These are phyloP conservation scores for Scenedesmus sp. DNA, from an alignment of 163 green algal genomes.

Conservation along the genomic window DNA sequence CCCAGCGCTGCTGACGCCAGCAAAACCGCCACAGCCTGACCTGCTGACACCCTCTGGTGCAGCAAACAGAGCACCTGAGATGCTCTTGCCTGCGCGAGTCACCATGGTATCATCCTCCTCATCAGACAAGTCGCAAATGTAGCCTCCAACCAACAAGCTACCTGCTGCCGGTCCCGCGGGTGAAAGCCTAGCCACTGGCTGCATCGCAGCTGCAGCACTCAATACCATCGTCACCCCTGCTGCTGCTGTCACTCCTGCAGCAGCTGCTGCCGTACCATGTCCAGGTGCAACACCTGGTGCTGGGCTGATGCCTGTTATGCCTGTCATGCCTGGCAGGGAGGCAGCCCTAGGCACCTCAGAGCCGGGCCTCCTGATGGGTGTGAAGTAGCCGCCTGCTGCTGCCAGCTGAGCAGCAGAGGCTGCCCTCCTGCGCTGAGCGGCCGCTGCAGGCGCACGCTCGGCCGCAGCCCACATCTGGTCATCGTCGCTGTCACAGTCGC, in stretches of 20 bases:
- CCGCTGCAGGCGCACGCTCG: background rate
- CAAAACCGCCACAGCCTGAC: background rate
- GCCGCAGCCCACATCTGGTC: background rate
- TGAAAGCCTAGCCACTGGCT: background rate
- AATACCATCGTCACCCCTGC: background rate
- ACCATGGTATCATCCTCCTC: background rate
- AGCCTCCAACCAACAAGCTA: background rate
- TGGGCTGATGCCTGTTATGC: background rate
- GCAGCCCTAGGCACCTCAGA: background rate
- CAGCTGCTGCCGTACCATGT: background rate
- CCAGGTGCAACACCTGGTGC: background rate
- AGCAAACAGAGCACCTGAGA: background rate
- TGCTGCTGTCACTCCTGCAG: background rate
- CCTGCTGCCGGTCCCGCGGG: background rate
- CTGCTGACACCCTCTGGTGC: background rate
- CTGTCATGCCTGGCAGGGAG: background rate
- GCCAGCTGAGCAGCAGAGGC: background rate
- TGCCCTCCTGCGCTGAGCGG: background rate
- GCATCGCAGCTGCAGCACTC: background rate
- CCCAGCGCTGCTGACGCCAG: background rate
- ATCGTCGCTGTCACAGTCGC: background rate
- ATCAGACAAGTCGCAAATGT: background rate
- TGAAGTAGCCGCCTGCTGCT: slow-evolving; percentile 24
- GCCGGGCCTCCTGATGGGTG: background rate
- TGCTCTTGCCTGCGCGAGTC: background rate